Conservation (phyloP, 306 rosid species). For the Malus fusca region DNA sequence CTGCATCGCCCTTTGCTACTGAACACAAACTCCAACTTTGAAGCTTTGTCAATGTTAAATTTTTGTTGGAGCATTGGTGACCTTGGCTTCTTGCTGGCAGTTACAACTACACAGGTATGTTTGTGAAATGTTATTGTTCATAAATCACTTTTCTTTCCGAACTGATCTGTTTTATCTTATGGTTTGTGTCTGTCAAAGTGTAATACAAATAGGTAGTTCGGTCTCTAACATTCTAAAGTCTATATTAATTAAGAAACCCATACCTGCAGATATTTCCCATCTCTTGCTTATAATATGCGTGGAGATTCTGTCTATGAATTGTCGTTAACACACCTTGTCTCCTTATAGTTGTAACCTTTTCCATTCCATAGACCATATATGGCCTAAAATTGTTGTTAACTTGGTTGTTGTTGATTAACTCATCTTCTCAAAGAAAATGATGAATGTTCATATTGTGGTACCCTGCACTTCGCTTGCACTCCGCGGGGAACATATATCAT, state of each 20-base stretch:
- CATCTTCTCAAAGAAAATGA: not conserved
- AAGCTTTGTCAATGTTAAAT: constrained; percentile 56
- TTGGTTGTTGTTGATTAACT: not conserved
- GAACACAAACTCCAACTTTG: constrained; percentile 49
- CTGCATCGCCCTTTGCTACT: constrained; percentile 49
- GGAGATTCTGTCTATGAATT: not conserved
- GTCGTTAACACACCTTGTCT: not conserved
- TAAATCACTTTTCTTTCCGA: not conserved
- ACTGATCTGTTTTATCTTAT: not conserved
- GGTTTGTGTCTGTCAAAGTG: not conserved
- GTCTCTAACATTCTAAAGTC: not conserved
- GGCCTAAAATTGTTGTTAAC: not conserved
- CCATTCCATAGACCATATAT: not conserved
- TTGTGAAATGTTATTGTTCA: not conserved
- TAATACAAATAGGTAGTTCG: not conserved
- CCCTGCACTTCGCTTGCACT: not conserved
- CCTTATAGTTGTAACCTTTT: not conserved
- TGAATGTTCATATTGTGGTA: not conserved
- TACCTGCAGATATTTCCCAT: not conserved
- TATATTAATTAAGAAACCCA: not conserved
- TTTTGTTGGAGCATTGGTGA: constrained; percentile 67
- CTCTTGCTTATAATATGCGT: not conserved
- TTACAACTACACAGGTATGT: constrained; percentile 59
- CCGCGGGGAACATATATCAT: not conserved
- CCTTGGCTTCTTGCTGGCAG: constrained; percentile 74